phyloP scores from a whole-genome alignment of 148 eudicot genomes.

The Talinum fruticosum region DNA sequence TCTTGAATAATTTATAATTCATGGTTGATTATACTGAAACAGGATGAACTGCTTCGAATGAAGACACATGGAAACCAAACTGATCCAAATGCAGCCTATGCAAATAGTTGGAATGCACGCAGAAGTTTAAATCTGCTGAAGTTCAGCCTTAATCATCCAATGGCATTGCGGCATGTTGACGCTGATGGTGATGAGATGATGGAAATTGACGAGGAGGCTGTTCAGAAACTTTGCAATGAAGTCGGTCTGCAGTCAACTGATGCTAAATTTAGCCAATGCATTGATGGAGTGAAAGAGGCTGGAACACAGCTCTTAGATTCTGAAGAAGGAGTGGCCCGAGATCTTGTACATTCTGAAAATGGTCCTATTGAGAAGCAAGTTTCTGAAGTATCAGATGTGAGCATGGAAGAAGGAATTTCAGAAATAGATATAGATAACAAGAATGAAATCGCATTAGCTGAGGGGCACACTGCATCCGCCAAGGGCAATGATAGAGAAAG shows the following conservation, averaged over 20 bases:
- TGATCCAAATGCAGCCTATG: conserved; percentile 62
- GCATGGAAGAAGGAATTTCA: conserved; percentile 51
- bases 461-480: neutral
- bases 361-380: conserved; percentile 22
- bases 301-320: conserved; percentile 10
- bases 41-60: conserved; percentile 84
- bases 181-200: conserved; percentile 88
- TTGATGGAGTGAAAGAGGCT: conserved; percentile 16
- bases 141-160: conserved; percentile 76
- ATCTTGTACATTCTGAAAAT: neutral
- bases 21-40: conserved; percentile 21
- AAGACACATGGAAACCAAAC: conserved; percentile 58
- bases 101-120: conserved; percentile 89
- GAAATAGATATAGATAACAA: conserved; percentile 45
- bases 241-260: conserved; percentile 27
- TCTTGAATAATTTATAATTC: conserved; percentile 8
- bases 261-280: conserved; percentile 21
- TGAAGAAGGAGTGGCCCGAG: conserved; percentile 21
- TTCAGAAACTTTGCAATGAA: conserved; percentile 36
- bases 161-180: conserved; percentile 55
- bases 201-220: conserved; percentile 83
- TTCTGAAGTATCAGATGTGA: conserved; percentile 46
- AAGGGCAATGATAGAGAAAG: neutral
- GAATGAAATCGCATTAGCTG: conserved; percentile 27
- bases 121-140: conserved; percentile 84